Percentiles rank a stretch among this genome's conserved stretches.
Evolutionary conservation across 805 yeast species (phyloP).

Genomic region (Cyberlindnera xylosilytica): DNA sequence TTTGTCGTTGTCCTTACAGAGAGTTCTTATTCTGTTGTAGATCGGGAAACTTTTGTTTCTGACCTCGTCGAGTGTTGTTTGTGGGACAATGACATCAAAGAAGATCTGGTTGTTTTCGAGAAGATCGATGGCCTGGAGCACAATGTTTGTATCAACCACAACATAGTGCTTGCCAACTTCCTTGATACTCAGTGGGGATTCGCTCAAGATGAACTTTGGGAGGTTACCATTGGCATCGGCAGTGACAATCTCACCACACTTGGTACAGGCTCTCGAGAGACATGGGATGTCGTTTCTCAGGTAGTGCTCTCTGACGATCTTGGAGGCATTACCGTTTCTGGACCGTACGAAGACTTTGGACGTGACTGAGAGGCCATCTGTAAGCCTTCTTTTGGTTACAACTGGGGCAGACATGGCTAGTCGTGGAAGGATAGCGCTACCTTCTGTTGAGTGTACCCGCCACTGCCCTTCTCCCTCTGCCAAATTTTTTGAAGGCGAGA

Average conservation of each 20-base stretch:
- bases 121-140: slow-evolving; percentile 83
- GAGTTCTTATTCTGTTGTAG: slow-evolving; percentile 75
- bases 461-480: no score
- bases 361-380: slow-evolving; percentile 61
- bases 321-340: slow-evolving; percentile 84
- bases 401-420: slow-evolving; percentile 12
- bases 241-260: slow-evolving; percentile 53
- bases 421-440: no score
- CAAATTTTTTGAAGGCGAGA: no score
- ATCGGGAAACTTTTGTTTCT: slow-evolving; percentile 84
- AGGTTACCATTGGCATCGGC: slow-evolving; percentile 66
- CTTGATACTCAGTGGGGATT: slow-evolving; percentile 46
- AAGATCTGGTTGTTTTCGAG: slow-evolving; percentile 75
- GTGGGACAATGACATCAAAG: slow-evolving; percentile 91
- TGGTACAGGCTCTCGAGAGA: slow-evolving; percentile 64
- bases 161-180: slow-evolving; percentile 72
- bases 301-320: slow-evolving; percentile 92
- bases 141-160: slow-evolving; percentile 84
- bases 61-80: slow-evolving; percentile 91
- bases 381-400: slow-evolving; percentile 35
- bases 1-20: slow-evolving; percentile 73
- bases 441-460: no score
- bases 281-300: slow-evolving; percentile 92
- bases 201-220: slow-evolving; percentile 66
- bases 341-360: slow-evolving; percentile 91